Conservation (phyloP, 2,329 filamentous ascomycete genomes). For the Trichoderma gracile region DNA sequence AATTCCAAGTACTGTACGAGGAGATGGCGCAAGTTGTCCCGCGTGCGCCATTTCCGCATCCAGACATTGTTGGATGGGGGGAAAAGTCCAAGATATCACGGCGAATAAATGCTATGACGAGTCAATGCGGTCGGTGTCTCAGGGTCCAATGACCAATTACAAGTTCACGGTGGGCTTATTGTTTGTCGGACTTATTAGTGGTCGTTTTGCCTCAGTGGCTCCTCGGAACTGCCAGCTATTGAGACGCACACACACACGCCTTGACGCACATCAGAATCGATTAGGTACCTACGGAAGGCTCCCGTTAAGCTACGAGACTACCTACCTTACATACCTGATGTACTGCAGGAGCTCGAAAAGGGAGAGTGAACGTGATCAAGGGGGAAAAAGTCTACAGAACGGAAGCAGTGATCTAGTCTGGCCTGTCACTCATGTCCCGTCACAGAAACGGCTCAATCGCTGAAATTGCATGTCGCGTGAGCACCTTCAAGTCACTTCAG, state of each 20-base stretch:
- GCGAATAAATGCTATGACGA: conserved; percentile 9
- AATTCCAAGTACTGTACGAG: too few species aligned
- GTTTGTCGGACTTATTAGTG: conserved; percentile 4
- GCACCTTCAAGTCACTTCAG: not conserved
- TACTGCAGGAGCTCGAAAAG: too few species aligned
- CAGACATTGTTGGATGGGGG: not conserved
- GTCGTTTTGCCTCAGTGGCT: conserved; percentile 16
- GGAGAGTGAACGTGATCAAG: not conserved
- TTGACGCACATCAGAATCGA: too few species aligned
- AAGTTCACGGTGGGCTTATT: not conserved
- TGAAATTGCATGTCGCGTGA: not conserved
- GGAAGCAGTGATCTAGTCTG: too few species aligned
- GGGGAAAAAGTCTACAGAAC: not conserved
- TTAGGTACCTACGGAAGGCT: too few species aligned
- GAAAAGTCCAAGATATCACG: not conserved
- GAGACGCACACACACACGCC: not conserved
- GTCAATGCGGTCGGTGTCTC: not conserved
- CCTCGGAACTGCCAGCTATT: not conserved
- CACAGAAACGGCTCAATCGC: not conserved
- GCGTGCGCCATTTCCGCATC: conserved; percentile 21
- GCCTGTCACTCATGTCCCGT: too few species aligned
- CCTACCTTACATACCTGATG: too few species aligned
- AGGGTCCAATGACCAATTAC: conserved; percentile 23
- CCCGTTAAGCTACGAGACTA: too few species aligned
- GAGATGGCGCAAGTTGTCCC: not conserved